A percentile compares a stretch with the other conserved stretches of the same genome.
phyloP scores from a whole-genome alignment of 176 grass and related monocot species.

The Ananas comosus region DNA sequence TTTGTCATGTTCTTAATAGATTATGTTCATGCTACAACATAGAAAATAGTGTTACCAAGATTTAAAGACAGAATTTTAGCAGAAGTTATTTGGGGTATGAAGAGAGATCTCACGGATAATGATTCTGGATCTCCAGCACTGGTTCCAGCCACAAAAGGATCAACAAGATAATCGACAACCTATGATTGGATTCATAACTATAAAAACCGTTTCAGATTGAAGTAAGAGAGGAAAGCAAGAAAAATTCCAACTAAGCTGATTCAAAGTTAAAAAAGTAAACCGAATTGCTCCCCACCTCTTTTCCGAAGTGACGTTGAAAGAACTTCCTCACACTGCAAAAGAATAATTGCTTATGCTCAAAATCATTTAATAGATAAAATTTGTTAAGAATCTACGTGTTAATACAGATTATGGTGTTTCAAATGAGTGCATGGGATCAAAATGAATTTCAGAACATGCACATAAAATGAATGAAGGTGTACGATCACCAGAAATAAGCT shows the following conservation, averaged over 20 bases:
- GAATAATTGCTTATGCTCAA: not conserved
- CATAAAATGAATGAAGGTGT: too few relatives aligned
- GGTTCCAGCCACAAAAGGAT: conserved; percentile 96
- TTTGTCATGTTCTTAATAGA: not conserved
- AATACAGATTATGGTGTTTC: not conserved
- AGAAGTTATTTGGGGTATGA: not conserved
- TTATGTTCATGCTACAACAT: not conserved
- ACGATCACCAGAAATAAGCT: not conserved
- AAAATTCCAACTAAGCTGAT: not conserved
- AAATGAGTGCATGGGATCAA: too few relatives aligned
- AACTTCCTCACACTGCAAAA: conserved; percentile 81
- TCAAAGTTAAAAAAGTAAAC: not conserved
- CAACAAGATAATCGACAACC: conserved; percentile 93
- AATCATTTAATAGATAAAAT: too few relatives aligned
- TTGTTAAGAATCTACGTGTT: not conserved
- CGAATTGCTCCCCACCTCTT: conserved; percentile 37
- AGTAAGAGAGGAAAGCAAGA: not conserved
- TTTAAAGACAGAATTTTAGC: not conserved
- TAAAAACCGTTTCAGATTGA: not conserved
- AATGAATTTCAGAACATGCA: too few relatives aligned
- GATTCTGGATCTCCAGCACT: conserved; percentile 89
- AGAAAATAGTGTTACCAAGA: not conserved
- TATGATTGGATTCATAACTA: conserved; percentile 27
- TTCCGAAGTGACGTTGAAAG: conserved; percentile 88
- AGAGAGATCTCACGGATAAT: conserved; percentile 62